Base-by-base conservation (phyloP, 352 stramenopile genomes). In the Aphanomyces euteiches region DNA sequence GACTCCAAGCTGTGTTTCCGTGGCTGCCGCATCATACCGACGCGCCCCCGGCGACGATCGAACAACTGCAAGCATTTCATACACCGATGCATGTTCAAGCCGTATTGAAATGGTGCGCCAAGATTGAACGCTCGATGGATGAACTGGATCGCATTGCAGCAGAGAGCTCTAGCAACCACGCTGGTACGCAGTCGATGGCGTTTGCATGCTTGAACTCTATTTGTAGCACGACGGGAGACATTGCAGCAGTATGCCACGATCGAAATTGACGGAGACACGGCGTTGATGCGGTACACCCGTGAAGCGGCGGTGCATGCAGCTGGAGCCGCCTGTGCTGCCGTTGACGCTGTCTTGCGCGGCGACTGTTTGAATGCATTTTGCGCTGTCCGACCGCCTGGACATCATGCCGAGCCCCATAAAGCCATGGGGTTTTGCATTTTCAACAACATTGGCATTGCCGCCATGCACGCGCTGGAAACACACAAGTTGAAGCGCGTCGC, bases 361-460 rank as follows among this genome's bases (percentile, higher is more conserved):
- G 19, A 59, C 7, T 73, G 67, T 40, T 36, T 69, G 36, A 96
- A 96, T 72, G 92, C 89, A 1, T 98, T 98, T 74, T 96, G 90
- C 59, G 82, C 93, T 5, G 92, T 89, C 19, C 76, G 84, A 12
- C 84, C 84, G 2, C 84, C 84, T 0, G 84, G 84, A 8, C 81
- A 90, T 56, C 83, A 90, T 48, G 81, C 83, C 1, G 78, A 85
- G 43, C 73, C 77, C 8, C 73, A 77, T 47, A 67, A 74, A 5
- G 74, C 79, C 0, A 87, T 88, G 79, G 78, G 93, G 28, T 99
- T 99, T 75, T 99, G 96, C 72, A 88, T 98, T 41, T 98, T 98
- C 69, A 99, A 99, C 68, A 98, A 97, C 69, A 88, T 98, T 19
- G 93, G 90, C 45, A 82, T 98, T 54, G 95, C 86, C n/a, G 95